Percentiles rank a stretch among this genome's conserved stretches.
Conservation (phyloP, 805 yeast species). For the Kurtzmaniella fragi region DNA sequence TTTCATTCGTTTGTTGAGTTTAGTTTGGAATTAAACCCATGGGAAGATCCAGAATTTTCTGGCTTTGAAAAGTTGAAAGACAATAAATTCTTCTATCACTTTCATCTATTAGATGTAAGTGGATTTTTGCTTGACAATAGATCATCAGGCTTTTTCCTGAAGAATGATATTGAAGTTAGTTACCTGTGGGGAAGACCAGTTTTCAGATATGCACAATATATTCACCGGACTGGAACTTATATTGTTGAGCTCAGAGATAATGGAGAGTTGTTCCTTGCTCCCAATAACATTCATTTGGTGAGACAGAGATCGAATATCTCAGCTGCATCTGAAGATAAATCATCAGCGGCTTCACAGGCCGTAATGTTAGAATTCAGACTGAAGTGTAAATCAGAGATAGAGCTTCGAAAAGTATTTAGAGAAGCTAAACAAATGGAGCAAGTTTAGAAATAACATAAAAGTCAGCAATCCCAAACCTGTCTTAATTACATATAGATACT, state of each 20-base stretch:
- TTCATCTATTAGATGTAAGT: conserved; percentile 58
- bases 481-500: conserved; percentile 10
- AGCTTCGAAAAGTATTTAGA: conserved; percentile 48
- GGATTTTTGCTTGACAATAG: conserved; percentile 82
- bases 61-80: conserved; percentile 35
- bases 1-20: conserved; percentile 81
- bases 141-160: conserved; percentile 57
- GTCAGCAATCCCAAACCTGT: conserved; percentile 9
- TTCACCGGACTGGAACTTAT: conserved; percentile 85
- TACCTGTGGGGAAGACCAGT: conserved; percentile 92
- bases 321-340: conserved; percentile 8
- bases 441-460: conserved; percentile 14
- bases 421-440: conserved; percentile 44
- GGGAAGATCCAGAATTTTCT: conserved; percentile 53
- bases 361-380: conserved; percentile 67
- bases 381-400: conserved; percentile 50
- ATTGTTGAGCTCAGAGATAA: conserved; percentile 80
- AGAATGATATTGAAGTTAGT: conserved; percentile 55
- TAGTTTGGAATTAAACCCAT: conserved; percentile 64
- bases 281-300: conserved; percentile 79
- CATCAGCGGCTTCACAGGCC: conserved; percentile 60
- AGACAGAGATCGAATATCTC: conserved; percentile 24
- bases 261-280: conserved; percentile 77
- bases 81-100: conserved; percentile 72
- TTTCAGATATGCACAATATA: conserved; percentile 81